These are phyloP conservation scores for Brachypodium distachyon DNA, from an alignment of 202 grass and related monocot genomes.

Conservation along the genomic window DNA sequence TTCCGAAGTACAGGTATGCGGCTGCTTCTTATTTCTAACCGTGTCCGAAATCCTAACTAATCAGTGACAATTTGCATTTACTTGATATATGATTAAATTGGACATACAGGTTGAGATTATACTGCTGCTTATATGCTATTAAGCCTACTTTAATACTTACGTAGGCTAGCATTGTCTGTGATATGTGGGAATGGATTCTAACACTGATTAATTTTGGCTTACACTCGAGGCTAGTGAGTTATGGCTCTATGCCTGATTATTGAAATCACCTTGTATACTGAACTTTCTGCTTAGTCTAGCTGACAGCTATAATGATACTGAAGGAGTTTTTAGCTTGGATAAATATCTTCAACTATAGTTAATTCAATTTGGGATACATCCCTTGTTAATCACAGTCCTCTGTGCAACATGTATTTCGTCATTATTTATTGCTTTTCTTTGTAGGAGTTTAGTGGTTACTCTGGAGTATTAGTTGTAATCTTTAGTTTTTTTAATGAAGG, in stretches of 20 bases:
- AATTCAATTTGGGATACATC: background rate
- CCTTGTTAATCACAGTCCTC: background rate
- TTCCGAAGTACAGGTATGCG: conserved; percentile 86
- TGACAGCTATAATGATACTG: background rate
- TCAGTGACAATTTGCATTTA: background rate
- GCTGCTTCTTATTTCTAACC: conserved; percentile 1
- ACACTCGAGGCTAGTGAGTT: background rate
- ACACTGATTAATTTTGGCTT: background rate
- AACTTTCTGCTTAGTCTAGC: background rate
- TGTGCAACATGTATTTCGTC: background rate
- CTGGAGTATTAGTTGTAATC: conserved; percentile 4
- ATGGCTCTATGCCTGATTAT: background rate
- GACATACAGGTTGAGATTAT: background rate
- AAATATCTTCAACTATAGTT: background rate
- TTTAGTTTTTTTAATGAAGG: conserved; percentile 40
- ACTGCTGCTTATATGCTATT: background rate
- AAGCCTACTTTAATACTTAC: background rate
- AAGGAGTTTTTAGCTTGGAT: background rate
- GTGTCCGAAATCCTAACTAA: background rate
- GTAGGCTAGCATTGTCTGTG: background rate
- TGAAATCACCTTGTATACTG: background rate
- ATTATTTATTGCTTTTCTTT: background rate
- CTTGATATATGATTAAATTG: conserved; percentile 10
- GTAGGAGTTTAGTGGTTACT: background rate
- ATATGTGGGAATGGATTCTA: background rate